phyloP scores from a whole-genome alignment of 1,139 yeast genomes.

The Candida glucosophila region DNA sequence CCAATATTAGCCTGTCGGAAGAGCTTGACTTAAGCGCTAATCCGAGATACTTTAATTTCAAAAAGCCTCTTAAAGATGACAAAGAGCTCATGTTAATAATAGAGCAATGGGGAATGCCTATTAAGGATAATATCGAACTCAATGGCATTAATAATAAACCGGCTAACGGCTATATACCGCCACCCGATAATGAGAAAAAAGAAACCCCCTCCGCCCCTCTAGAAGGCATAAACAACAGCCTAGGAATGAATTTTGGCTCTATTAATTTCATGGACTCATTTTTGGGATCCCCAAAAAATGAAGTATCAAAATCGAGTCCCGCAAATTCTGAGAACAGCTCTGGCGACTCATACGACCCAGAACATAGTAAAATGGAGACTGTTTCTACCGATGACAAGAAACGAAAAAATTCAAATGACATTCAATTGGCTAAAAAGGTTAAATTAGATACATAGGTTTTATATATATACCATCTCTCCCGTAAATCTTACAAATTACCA shows the following conservation, averaged over 20 bases:
- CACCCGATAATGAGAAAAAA: background rate
- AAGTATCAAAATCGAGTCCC: slow-evolving; percentile 3
- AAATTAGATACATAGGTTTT: slow-evolving; percentile 18
- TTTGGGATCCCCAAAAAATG: slow-evolving; percentile 10
- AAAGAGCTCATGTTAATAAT: slow-evolving; percentile 7
- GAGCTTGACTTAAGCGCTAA: slow-evolving; percentile 11
- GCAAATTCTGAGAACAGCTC: slow-evolving; percentile 7
- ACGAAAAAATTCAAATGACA: slow-evolving; percentile 8
- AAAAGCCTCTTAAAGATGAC: slow-evolving; percentile 8
- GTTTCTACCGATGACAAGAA: slow-evolving; percentile 14
- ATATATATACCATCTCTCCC: slow-evolving; percentile 2
- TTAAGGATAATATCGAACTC: slow-evolving; percentile 2
- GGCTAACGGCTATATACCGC: background rate
- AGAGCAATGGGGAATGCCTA: slow-evolving; percentile 14
- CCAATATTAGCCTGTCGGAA: slow-evolving; percentile 6
- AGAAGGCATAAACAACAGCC: slow-evolving; percentile 3
- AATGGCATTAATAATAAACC: background rate
- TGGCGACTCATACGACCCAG: slow-evolving; percentile 14
- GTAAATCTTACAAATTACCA: slow-evolving; percentile 32
- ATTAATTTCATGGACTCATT: slow-evolving; percentile 12
- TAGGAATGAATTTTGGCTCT: slow-evolving; percentile 12
- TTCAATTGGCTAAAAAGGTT: slow-evolving; percentile 15
- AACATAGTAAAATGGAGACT: slow-evolving; percentile 3
- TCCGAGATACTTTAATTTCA: slow-evolving; percentile 9
- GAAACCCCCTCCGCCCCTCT: background rate